A percentile compares a stretch with the other conserved stretches of the same genome.
phyloP scores from a whole-genome alignment of 106 monocot genomes.

The Acorus calamus region DNA sequence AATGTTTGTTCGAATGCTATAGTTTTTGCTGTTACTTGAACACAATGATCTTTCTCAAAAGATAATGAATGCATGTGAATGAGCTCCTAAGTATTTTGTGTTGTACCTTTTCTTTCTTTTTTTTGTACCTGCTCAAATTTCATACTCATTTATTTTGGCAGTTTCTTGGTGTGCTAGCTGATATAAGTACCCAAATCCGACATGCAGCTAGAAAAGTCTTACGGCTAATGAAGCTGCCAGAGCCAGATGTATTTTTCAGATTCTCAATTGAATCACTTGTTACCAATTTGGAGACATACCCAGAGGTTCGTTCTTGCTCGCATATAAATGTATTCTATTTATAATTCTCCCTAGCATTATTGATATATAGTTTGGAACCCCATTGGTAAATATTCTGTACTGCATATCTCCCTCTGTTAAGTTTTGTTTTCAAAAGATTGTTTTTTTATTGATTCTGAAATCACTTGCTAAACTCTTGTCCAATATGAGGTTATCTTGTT shows the following conservation, averaged over 20 bases:
- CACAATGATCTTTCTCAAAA: too few relatives aligned
- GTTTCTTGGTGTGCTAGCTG: conserved; percentile 61
- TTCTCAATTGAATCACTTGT: conserved; percentile 33
- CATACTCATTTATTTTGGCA: conserved; percentile 17
- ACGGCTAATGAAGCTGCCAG: conserved; percentile 28
- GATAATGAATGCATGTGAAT: too few relatives aligned
- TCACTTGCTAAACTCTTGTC: too few relatives aligned
- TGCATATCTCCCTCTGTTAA: too few relatives aligned
- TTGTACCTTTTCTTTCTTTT: not conserved
- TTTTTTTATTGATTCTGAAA: too few relatives aligned
- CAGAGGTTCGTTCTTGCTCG: conserved; percentile 33
- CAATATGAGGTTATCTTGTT: too few relatives aligned
- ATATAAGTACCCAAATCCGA: conserved; percentile 38
- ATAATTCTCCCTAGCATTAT: not conserved
- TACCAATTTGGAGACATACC: conserved; percentile 41
- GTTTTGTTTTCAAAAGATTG: too few relatives aligned
- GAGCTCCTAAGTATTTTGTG: too few relatives aligned
- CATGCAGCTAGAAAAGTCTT: conserved; percentile 45
- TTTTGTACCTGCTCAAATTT: too few relatives aligned
- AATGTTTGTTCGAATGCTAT: too few relatives aligned
- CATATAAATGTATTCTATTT: not conserved
- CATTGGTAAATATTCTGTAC: too few relatives aligned
- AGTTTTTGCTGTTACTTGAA: too few relatives aligned
- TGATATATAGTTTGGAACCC: not conserved
- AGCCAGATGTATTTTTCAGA: conserved; percentile 30